A percentile compares a stretch with the other conserved stretches of the same genome.
phyloP scores from a whole-genome alignment of 2,329 filamentous ascomycete species.

The Botrytis aclada region DNA sequence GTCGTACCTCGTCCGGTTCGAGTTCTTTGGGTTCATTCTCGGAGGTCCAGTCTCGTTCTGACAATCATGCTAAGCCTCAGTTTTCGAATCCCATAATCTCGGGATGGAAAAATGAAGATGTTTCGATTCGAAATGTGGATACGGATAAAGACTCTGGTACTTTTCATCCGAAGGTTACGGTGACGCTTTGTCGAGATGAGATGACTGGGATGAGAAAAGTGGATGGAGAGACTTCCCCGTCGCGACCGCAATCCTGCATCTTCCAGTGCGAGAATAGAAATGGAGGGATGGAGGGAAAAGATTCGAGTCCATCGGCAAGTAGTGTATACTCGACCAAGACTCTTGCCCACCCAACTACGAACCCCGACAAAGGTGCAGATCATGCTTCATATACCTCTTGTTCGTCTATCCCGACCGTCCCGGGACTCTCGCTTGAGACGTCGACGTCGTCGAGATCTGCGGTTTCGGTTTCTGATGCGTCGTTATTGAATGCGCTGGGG shows the following conservation, averaged over 20 bases:
- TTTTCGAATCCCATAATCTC: not conserved
- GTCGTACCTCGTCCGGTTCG: not conserved
- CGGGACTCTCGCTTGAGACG: not conserved
- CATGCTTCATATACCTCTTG: not conserved
- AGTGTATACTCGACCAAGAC: not conserved
- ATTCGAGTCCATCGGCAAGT: too few species aligned
- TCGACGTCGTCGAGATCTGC: not conserved
- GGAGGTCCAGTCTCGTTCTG: not conserved
- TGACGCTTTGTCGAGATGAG: not conserved
- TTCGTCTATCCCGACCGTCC: not conserved
- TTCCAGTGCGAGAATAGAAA: not conserved
- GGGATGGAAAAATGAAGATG: not conserved
- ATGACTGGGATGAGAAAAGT: not conserved
- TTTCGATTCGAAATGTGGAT: not conserved
- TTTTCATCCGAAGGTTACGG: not conserved
- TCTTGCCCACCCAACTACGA: not conserved
- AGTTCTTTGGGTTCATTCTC: not conserved
- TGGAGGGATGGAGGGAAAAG: not conserved
- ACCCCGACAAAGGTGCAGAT: rapidly evolving
- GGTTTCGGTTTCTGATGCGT: not conserved
- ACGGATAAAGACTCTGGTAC: not conserved
- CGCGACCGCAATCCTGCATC: not conserved
- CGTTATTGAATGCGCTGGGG: not conserved
- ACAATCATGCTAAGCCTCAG: not conserved
- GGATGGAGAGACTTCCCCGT: not conserved